Base-by-base conservation (phyloP, 345 rosid species). In the Gossypium longicalyx region DNA sequence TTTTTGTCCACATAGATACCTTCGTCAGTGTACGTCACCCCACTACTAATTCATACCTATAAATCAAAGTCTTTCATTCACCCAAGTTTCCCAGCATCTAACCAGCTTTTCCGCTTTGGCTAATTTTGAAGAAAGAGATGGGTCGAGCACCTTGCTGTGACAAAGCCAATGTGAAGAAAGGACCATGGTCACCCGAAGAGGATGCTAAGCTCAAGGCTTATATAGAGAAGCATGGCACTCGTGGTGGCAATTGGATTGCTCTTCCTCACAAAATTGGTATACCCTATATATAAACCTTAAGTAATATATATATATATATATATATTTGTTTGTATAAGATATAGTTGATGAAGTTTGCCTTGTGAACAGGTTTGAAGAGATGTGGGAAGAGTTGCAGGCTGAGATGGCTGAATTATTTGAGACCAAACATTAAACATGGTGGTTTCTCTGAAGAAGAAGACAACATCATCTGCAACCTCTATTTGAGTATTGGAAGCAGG, bases 401-500 rank as follows among this genome's bases (percentile, higher is more conserved):
- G 51, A 90, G 98, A 82, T 94, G 98, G 98, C 79, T 94, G 80
- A 94, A 94, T 85, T 94, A 94, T 87, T 79, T 94, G 79, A 87
- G 98, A 75, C 98, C 98, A 41, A 91, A 94, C 79, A 87, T 94
- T 82, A 94, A 91, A 82, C 98, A 94, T 80, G 98, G 98, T 43
- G 95, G 97, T 77, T 94, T 94, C 85, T 88, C 98, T 73, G 98
- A 94, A 77, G 97, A 94, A 84, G 98, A 92, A 86, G 98, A 94
- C 87, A 89, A 87, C 74, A 88, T 91, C 88, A 94, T 94, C 76
- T 88, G 97, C 88, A 92, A 88, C 87, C 98, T 94, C 83, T 94
- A 92, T 84, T 88, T 92, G 15, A 94, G 98, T 82, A 94, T 94
- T 81, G 98, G 98, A 78, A 94, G 98, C 95, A 85, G 98, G 98